Percentiles rank a stretch among this genome's conserved stretches.
Evolutionary conservation across 2,329 filamentous ascomycete species (phyloP).

Genomic region (Botrytis pseudocinerea): DNA sequence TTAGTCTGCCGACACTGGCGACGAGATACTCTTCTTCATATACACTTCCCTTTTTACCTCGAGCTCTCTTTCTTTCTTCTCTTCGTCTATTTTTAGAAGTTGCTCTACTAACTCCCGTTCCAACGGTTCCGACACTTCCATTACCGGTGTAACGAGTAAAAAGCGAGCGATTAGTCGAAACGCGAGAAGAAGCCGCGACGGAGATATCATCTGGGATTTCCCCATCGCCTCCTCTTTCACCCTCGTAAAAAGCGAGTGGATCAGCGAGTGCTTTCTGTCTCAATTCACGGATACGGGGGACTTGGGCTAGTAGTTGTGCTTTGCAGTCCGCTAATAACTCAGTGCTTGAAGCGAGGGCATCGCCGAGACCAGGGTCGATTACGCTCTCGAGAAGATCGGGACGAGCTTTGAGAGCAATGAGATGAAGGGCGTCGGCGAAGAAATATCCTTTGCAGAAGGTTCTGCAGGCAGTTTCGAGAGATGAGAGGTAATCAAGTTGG

Average conservation of each 20-base stretch:
- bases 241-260: conserved; percentile 85
- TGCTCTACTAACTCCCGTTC: conserved; percentile 71
- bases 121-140: conserved; percentile 55
- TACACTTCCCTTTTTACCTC: conserved; percentile 93
- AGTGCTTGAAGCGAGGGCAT: conserved; percentile 78
- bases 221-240: conserved; percentile 60
- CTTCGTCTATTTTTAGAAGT: conserved; percentile 85
- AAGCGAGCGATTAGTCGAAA: conserved; percentile 80
- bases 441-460: conserved; percentile 83
- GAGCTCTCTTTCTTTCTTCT: conserved; percentile 92
- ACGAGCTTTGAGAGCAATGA: conserved; percentile 61
- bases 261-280: conserved; percentile 79
- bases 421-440: conserved; percentile 85
- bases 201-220: conserved; percentile 92
- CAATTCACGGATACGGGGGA: conserved; percentile 82
- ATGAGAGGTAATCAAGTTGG: conserved; percentile 75
- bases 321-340: conserved; percentile 95
- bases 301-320: conserved; percentile 77
- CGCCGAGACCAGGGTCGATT: conserved; percentile 76
- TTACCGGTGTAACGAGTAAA: conserved; percentile 91
- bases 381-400: conserved; percentile 62
- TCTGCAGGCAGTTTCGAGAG: conserved; percentile 68
- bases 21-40: conserved; percentile 98
- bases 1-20: conserved; percentile 78
- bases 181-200: conserved; percentile 76